A percentile compares a stretch with the other conserved stretches of the same genome.
These are phyloP conservation scores for Taphrina confusa DNA, from an alignment of 1,139 yeast species.

Conservation along the genomic window DNA sequence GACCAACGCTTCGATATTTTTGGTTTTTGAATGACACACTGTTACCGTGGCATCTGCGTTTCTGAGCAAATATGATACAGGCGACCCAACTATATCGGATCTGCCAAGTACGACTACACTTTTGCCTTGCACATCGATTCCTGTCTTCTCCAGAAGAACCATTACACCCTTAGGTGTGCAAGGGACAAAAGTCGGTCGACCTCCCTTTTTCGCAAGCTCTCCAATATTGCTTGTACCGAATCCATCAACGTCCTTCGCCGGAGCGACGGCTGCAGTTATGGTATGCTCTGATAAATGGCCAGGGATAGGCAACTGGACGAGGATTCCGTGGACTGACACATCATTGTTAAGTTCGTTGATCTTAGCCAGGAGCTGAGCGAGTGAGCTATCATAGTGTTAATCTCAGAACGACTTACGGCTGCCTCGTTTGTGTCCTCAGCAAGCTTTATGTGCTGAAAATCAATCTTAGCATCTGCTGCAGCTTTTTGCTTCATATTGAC, in stretches of 20 bases:
- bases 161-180: slow-evolving; percentile 97
- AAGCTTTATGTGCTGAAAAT: slow-evolving; percentile 66
- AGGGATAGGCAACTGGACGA: slow-evolving; percentile 91
- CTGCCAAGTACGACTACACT: slow-evolving; percentile 94
- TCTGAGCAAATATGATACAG: slow-evolving; percentile 79
- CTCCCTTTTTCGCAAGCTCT: slow-evolving; percentile 85
- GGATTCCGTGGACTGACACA: slow-evolving; percentile 74
- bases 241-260: slow-evolving; percentile 93
- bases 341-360: slow-evolving; percentile 68
- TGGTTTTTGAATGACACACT: slow-evolving; percentile 75
- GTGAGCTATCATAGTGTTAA: slow-evolving; percentile 11
- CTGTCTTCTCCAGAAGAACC: slow-evolving; percentile 65
- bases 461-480: slow-evolving; percentile 62
- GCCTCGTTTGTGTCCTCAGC: slow-evolving; percentile 55
- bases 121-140: slow-evolving; percentile 68
- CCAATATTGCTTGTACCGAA: slow-evolving; percentile 89
- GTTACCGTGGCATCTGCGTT: slow-evolving; percentile 85
- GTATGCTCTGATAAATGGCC: slow-evolving; percentile 72
- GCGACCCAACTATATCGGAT: slow-evolving; percentile 94
- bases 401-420: slow-evolving; percentile 40
- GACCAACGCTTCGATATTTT: slow-evolving; percentile 61
- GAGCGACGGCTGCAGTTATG: slow-evolving; percentile 72
- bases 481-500: slow-evolving; percentile 94
- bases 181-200: slow-evolving; percentile 81
- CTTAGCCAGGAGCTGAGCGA: slow-evolving; percentile 56